Evolutionary conservation across 305 asterid genomes (phyloP), one percentile per base, ranked within the genome.

Genomic region (Solanum hybrid): DNA sequence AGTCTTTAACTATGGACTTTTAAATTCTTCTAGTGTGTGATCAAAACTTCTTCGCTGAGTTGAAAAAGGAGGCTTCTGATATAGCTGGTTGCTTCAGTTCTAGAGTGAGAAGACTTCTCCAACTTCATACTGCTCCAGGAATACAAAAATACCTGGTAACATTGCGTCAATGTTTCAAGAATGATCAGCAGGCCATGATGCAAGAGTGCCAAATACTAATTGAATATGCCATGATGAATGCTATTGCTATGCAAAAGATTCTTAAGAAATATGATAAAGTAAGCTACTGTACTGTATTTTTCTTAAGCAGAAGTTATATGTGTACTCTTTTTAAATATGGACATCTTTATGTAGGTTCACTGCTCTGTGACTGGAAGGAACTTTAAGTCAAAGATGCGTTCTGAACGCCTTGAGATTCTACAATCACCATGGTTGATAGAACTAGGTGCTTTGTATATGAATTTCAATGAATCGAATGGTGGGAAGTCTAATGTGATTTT

Each of bases 221-320:
- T 37, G 95, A 95, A 90, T 95, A 96, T 83, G 97, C 92, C 31
- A 90, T 90, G 88, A 95, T 96, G 98, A 96, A 96, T 91, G 95
- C 98, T 35, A 90, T 94, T 84, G 99, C 98, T 89, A 92, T 96
- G 92, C 92, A 96, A 74, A 96, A 96, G 93, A 95, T 96, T 89
- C 98, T 96, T 87, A 95, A 95, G 95, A 96, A 96, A 92, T 96
- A 96, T 87, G 98, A 95, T 89, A 95, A 95, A 92, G 97, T 95
- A 92, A 90, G 95, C 87, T 5, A 42, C 31, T 29, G 22, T 42
- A 31, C 28, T 57, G 20, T 26, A 57, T 31, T 51, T 51, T 84
- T 84, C 88, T 84, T 29, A 33, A 84, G 75, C 42, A 84, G 75
- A 24, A 51, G 29, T 51, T 31, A 10, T 22, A 51, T 84, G 88